These are phyloP conservation scores for Phytophthora tubulina DNA, from an alignment of 352 stramenopile genomes.

Conservation along the genomic window DNA sequence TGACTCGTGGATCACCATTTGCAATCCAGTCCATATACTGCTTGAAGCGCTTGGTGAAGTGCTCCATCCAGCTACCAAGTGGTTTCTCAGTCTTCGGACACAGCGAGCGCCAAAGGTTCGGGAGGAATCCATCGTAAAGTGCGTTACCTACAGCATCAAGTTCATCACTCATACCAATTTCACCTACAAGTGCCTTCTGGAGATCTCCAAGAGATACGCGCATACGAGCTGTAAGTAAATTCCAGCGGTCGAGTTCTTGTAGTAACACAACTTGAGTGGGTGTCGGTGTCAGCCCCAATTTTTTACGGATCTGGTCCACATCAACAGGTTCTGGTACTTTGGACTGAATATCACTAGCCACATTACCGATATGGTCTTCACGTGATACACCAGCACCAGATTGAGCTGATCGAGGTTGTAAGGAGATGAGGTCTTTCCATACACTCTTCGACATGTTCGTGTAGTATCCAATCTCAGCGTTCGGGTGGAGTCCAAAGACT, in stretches of 20 bases:
- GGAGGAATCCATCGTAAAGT: conserved; percentile 95
- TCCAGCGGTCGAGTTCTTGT: conserved; percentile 97
- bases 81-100: conserved; percentile 95
- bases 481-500: conserved; percentile 96
- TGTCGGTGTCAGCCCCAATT: conserved; percentile 72
- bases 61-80: conserved; percentile 96
- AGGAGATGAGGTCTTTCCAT: conserved; percentile 93
- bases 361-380: conserved; percentile 94
- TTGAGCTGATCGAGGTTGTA: conserved; percentile 90
- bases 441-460: conserved; percentile 95
- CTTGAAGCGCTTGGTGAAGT: conserved; percentile 89
- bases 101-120: conserved; percentile 91
- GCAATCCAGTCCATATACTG: conserved; percentile 95
- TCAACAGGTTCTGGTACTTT: conserved; percentile 93
- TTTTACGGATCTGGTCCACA: conserved; percentile 90
- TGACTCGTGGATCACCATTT: conserved; percentile 90
- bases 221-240: conserved; percentile 91
- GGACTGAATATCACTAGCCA: conserved; percentile 91
- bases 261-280: conserved; percentile 94
- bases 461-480: conserved; percentile 97
- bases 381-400: conserved; percentile 84
- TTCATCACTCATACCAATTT: conserved; percentile 97
- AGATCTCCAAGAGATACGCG: conserved; percentile 87
- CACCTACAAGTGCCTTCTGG: conserved; percentile 93
- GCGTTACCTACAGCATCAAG: conserved; percentile 93